These are phyloP conservation scores for Ustilago loliicola DNA, from an alignment of 1,284 basidiomycete species.

Conservation along the genomic window DNA sequence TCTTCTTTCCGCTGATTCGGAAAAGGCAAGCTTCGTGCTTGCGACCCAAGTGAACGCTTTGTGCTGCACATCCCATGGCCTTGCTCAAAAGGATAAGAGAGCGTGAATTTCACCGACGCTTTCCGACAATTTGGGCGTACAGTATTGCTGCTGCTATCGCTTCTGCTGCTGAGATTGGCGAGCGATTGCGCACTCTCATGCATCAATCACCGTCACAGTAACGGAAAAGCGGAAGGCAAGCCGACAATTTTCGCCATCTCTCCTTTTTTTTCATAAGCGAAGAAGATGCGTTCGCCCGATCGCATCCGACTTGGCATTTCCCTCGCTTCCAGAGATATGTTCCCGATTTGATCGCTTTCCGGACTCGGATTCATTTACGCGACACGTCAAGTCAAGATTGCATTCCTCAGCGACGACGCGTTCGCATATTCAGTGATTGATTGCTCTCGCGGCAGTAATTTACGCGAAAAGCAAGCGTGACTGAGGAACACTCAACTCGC, in stretches of 20 bases:
- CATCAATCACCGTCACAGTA: background rate
- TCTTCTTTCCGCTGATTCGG: background rate
- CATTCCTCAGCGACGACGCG: constrained; percentile 9
- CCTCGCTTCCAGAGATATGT: background rate
- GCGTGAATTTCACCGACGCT: background rate
- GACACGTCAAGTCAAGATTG: constrained; percentile 16
- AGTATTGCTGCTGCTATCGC: background rate
- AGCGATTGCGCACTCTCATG: constrained; percentile 2
- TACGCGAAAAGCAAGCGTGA: constrained; percentile 25
- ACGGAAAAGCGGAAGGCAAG: background rate
- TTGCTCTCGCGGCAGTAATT: too few species aligned
- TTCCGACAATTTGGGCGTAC: constrained; percentile 1
- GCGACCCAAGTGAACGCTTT: too few species aligned
- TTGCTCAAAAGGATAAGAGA: too few species aligned
- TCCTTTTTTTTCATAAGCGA: background rate
- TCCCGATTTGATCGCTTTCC: background rate
- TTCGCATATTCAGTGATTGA: background rate
- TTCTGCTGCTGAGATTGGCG: background rate
- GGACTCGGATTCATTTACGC: constrained; percentile 26
- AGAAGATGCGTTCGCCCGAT: background rate
- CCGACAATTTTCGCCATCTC: background rate
- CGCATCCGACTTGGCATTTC: background rate
- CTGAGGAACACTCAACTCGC: too few species aligned
- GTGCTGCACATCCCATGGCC: too few species aligned
- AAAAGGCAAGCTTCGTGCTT: background rate